These are phyloP conservation scores for Hammondia hammondi DNA, from an alignment of 169 alveolate genomes.

Conservation along the genomic window DNA sequence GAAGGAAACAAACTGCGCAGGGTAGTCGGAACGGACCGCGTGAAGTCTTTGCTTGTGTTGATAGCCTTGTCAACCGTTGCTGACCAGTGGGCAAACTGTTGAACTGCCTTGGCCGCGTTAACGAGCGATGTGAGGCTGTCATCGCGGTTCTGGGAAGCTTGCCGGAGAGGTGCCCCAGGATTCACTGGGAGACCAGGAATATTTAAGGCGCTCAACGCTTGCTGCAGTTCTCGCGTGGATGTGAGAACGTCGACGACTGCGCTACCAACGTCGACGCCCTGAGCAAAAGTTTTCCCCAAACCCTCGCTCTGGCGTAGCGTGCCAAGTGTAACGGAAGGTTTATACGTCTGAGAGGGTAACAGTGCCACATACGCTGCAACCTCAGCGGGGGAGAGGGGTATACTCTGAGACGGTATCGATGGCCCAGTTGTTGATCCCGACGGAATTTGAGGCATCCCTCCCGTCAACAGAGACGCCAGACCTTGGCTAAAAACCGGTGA, in stretches of 20 bases:
- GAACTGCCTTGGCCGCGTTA: conserved; percentile 4
- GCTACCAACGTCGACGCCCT: conserved; percentile 16
- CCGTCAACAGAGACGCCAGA: background rate
- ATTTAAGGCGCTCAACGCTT: background rate
- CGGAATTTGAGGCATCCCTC: background rate
- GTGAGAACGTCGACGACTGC: conserved; percentile 23
- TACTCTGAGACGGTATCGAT: background rate
- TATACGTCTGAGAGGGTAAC: background rate
- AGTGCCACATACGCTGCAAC: background rate
- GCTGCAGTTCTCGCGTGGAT: conserved; percentile 21
- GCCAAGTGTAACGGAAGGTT: background rate
- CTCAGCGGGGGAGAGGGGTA: background rate
- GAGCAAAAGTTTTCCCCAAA: conserved; percentile 13
- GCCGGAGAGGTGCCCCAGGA: background rate
- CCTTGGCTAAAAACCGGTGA: background rate
- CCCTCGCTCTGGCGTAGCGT: conserved; percentile 18
- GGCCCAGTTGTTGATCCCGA: background rate
- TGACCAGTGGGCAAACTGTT: conserved; percentile 13
- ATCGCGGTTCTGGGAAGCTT: background rate
- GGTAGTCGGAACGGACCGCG: background rate
- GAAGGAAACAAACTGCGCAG: background rate
- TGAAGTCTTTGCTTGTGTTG: background rate
- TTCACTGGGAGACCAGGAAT: background rate
- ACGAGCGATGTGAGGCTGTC: background rate
- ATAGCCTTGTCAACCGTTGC: conserved; percentile 10